These are phyloP conservation scores for Pseudocercospora fijiensis DNA, from an alignment of 2,329 filamentous ascomycete genomes.

Conservation along the genomic window DNA sequence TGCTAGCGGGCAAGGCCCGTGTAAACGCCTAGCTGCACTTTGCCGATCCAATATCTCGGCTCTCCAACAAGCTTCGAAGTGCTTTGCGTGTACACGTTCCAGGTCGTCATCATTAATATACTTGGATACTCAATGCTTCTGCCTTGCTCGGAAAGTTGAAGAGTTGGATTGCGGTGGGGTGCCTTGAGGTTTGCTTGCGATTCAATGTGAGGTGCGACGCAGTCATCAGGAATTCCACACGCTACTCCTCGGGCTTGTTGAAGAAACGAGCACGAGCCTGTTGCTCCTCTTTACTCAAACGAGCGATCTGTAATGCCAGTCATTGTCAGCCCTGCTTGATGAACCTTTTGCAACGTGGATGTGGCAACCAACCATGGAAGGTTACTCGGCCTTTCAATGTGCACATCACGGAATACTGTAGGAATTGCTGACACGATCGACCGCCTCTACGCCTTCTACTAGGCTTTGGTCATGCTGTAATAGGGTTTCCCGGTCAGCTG, in stretches of 20 bases:
- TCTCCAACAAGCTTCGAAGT: conserved; percentile 5
- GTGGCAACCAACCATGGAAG: not conserved
- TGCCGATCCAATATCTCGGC: conserved; percentile 7
- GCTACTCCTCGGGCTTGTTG: not conserved
- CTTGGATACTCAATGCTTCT: not conserved
- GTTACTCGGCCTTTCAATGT: not conserved
- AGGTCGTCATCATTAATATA: not conserved
- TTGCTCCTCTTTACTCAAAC: not conserved
- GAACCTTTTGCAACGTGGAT: not conserved
- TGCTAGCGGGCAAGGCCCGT: conserved; percentile 1
- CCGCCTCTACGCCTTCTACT: not conserved
- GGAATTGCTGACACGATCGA: not conserved
- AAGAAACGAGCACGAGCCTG: not conserved
- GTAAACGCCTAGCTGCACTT: not conserved
- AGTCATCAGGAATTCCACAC: not conserved
- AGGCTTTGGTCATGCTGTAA: not conserved
- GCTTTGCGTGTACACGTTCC: not conserved
- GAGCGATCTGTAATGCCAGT: not conserved
- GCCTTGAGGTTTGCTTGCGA: not conserved
- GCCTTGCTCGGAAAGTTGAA: not conserved
- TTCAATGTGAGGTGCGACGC: not conserved
- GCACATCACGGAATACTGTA: not conserved
- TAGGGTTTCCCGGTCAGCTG: not conserved
- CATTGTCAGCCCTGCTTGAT: not conserved
- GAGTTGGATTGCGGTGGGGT: not conserved